phyloP scores from a whole-genome alignment of 345 rosid species.

The Brassica incana region DNA sequence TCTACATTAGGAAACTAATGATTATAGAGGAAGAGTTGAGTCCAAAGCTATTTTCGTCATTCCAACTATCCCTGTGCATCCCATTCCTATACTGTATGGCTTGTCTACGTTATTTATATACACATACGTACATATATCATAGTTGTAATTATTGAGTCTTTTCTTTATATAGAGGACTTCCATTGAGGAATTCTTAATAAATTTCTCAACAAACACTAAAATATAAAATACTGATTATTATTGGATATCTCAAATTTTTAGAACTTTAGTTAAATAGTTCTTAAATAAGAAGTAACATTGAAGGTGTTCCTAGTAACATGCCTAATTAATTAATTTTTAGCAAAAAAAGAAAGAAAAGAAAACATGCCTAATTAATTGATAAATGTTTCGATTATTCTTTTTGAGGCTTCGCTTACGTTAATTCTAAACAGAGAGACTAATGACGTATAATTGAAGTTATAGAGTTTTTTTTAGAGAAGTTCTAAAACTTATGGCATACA shows the following conservation, averaged over 20 bases:
- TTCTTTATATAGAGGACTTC: background rate
- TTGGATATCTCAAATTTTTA: background rate
- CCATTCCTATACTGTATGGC: no score
- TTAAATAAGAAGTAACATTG: background rate
- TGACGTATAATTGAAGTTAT: no score
- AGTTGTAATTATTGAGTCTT: no score
- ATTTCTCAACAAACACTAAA: no score
- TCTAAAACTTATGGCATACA: background rate
- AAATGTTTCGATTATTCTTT: background rate
- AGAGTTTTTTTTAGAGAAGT: no score
- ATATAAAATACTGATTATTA: background rate
- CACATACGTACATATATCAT: no score
- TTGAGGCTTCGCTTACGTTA: constrained; percentile 1
- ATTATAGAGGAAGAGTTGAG: constrained; percentile 28
- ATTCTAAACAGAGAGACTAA: background rate
- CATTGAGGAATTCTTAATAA: no score
- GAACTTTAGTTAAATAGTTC: background rate
- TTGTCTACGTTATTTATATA: no score
- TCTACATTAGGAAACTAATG: constrained; percentile 32
- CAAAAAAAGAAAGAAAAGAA: no score
- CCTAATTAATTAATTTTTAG: no score
- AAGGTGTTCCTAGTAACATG: background rate
- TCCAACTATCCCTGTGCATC: no score
- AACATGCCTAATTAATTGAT: background rate
- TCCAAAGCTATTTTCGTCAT: constrained; percentile 17